phyloP scores from a whole-genome alignment of 2,329 filamentous ascomycete genomes.

The Fusarium subtropicale region DNA sequence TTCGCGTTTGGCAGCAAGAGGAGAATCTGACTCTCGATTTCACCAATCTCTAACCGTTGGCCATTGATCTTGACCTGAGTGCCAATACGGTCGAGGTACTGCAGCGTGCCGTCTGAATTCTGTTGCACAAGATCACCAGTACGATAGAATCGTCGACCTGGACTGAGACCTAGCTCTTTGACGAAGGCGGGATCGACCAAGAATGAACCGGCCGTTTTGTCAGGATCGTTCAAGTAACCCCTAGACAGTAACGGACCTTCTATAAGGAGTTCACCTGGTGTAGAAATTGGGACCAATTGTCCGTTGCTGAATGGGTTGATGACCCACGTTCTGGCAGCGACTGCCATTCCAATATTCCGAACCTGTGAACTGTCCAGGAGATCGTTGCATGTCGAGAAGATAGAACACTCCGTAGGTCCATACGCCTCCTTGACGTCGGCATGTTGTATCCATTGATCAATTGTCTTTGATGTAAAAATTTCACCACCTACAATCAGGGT shows the following conservation, averaged over 20 bases:
- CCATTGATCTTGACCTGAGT: constrained; percentile 7
- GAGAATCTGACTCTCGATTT: constrained; percentile 4
- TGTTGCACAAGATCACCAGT: constrained; percentile 5
- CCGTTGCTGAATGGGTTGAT: not conserved
- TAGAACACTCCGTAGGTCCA: constrained; percentile 1
- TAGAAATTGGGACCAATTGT: not conserved
- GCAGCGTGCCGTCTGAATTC: not conserved
- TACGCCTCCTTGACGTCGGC: not conserved
- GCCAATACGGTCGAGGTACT: not conserved
- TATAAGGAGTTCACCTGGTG: constrained; percentile 4
- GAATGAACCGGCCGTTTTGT: not conserved
- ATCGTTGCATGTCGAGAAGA: not conserved
- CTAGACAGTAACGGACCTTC: not conserved
- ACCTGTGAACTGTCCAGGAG: not conserved
- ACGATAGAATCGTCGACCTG: not conserved
- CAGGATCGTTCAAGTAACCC: not conserved
- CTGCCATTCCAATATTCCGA: not conserved
- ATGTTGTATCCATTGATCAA: not conserved
- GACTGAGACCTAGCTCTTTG: not conserved
- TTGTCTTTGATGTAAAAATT: not conserved
- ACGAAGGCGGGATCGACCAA: not conserved
- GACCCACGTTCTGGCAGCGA: not conserved
- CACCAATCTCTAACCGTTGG: not conserved
- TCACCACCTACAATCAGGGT: not conserved
- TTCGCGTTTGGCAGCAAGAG: not conserved